Evolutionary conservation across 176 grass and related monocot species (phyloP), one percentile per base, ranked within the genome.

Genomic region (Juncus inflexus): DNA sequence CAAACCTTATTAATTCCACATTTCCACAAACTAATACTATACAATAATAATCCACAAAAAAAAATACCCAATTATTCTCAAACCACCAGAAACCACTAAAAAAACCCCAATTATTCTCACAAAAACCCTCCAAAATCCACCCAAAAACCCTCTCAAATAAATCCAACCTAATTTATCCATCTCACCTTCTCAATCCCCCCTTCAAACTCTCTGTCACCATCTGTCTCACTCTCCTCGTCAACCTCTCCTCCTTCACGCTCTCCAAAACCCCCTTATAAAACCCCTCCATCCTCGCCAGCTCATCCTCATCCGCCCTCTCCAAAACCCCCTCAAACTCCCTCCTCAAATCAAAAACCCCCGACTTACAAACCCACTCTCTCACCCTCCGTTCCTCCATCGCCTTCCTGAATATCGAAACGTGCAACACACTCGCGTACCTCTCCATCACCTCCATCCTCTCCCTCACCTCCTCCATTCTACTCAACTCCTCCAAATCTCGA

Each of bases 351-450:
- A 92, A 99, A 40, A 89, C 85, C 5, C 63, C 64, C 65, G 82
- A 89, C n/a, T 86, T 83, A 38, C 89, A 80, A 74, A 92, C 78
- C 9, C 75, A 86, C 10, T 80, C 75, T 7, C 83, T 81, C 62
- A 99, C 72, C 1, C 16, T 82, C 58, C 68, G 68, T 67, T 90
- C 94, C 35, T 90, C 88, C 28, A 99, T 73, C 8, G 74, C 77
- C 68, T 99, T 99, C 63, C 83, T 79, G 60, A 99, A 99, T 61
- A 99, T 89, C 37, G 94, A 99, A 63, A 99, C 80, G 72, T 92
- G 94, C 9, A 99, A 83, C 67, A 99, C 77, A 72, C 79, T 86
- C 12, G 94, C 94, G 62, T 92, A 92, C 74, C 83, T 78, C 47
- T 99, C 88, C 88, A 90, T 89, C 37, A 92, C 64, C 69, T 71